A percentile compares a stretch with the other conserved stretches of the same genome.
Conservation (phyloP, 371 early-diverging fungal genomes). For the Circinella umbellata region DNA sequence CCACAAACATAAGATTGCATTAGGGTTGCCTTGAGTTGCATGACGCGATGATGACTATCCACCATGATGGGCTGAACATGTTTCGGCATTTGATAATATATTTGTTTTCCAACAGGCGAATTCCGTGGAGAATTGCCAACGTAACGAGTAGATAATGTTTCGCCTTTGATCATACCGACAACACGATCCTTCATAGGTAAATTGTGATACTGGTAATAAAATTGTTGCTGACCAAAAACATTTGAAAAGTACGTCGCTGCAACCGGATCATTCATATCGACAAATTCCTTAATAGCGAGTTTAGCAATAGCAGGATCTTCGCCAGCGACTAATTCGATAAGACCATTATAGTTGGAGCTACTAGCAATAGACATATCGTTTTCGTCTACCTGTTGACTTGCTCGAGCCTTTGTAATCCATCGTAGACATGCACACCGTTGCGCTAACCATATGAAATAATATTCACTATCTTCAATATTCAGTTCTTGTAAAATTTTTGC, state of each 20-base stretch:
- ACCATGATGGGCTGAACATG: slow-evolving; percentile 32
- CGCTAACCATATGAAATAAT: slow-evolving; percentile 44
- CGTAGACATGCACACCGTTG: slow-evolving; percentile 42
- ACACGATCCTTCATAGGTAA: slow-evolving; percentile 34
- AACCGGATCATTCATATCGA: slow-evolving; percentile 44
- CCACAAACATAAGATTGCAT: slow-evolving; percentile 30
- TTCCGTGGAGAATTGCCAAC: slow-evolving; percentile 16
- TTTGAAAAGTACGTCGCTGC: slow-evolving; percentile 47
- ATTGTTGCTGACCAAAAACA: slow-evolving; percentile 34
- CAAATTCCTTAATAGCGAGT: slow-evolving; percentile 49
- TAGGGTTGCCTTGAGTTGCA: slow-evolving; percentile 32
- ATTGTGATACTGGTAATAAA: slow-evolving; percentile 36
- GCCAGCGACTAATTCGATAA: slow-evolving; percentile 35
- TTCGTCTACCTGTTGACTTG: slow-evolving; percentile 40
- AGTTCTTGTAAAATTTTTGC: slow-evolving; percentile 37
- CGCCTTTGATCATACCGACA: slow-evolving; percentile 42
- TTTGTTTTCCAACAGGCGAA: not conserved
- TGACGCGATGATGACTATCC: slow-evolving; percentile 28
- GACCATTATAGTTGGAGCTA: slow-evolving; percentile 48
- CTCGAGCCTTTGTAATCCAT: slow-evolving; percentile 40
- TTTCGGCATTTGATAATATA: slow-evolving; percentile 33
- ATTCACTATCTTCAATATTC: slow-evolving; percentile 17
- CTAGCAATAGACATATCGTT: slow-evolving; percentile 40
- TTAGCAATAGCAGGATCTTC: slow-evolving; percentile 35
- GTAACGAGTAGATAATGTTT: slow-evolving; percentile 36